Evolutionary conservation across 305 asterid species (phyloP).

Genomic region (Solanum hybrid): DNA sequence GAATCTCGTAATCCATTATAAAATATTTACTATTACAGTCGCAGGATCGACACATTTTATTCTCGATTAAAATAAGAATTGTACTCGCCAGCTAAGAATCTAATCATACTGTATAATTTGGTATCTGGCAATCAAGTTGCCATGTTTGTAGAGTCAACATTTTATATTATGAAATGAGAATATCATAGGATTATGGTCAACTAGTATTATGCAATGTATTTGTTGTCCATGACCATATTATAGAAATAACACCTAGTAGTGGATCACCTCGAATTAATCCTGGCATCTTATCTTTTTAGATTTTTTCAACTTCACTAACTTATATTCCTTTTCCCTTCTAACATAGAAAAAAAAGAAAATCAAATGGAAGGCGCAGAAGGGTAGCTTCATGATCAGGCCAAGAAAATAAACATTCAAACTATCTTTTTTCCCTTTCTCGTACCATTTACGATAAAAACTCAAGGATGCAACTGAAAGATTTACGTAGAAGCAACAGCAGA

Average conservation of each 20-base stretch:
- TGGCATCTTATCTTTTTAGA: constrained; percentile 17
- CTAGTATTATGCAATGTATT: not conserved
- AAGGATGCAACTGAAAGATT: not conserved
- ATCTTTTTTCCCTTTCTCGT: not conserved
- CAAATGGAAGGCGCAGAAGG: not conserved
- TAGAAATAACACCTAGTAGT: not conserved
- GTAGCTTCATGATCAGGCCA: constrained; percentile 27
- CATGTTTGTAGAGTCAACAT: not conserved
- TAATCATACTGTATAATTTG: not conserved
- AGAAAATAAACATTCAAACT: not conserved
- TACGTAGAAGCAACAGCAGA: not conserved
- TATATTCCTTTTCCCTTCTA: constrained; percentile 17
- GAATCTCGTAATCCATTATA: not conserved
- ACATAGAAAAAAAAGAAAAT: not conserved
- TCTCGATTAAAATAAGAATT: not conserved
- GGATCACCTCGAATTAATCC: constrained; percentile 8
- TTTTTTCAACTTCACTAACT: constrained; percentile 9
- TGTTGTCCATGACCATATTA: not conserved
- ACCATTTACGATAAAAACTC: not conserved
- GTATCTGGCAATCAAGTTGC: not conserved
- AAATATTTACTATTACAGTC: not conserved
- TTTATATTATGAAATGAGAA: not conserved
- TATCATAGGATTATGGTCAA: not conserved
- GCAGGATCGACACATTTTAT: not conserved
- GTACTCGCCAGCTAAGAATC: not conserved